These are phyloP conservation scores for Kandelia obovata DNA, from an alignment of 345 rosid species.

Conservation along the genomic window DNA sequence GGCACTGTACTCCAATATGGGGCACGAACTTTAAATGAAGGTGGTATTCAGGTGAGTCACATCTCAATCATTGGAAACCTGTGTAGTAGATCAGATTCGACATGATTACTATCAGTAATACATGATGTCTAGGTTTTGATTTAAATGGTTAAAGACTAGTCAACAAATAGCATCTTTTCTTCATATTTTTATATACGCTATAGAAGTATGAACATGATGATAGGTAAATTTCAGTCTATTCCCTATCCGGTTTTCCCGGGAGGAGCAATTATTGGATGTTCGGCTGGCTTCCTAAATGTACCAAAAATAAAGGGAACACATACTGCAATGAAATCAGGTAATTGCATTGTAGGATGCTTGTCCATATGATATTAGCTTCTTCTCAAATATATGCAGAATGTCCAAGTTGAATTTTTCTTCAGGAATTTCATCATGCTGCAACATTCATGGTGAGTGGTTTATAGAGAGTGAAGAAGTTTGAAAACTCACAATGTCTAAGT, in stretches of 20 bases:
- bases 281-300: constrained; percentile 94
- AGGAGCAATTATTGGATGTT: constrained; percentile 93
- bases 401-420: neutral
- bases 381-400: neutral
- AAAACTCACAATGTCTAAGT: too few relatives aligned
- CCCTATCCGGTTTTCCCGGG: constrained; percentile 98
- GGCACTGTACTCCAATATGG: constrained; percentile 89
- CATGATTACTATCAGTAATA: neutral
- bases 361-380: neutral
- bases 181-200: constrained; percentile 8
- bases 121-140: neutral
- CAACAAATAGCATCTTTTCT: neutral
- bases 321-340: constrained; percentile 98
- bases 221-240: constrained; percentile 96
- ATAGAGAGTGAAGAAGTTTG: too few relatives aligned
- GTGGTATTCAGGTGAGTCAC: constrained; percentile 88
- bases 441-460: too few relatives aligned
- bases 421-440: too few relatives aligned
- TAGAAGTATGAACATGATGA: constrained; percentile 57
- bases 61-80: neutral
- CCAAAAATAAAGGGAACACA: constrained; percentile 99
- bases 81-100: neutral
- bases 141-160: constrained; percentile 1
- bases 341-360: neutral
- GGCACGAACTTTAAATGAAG: constrained; percentile 95